Percentiles rank a stretch among this genome's conserved stretches.
Conservation (phyloP, 2,329 filamentous ascomycete species). For the Neoscytalidium dimidiatum region DNA sequence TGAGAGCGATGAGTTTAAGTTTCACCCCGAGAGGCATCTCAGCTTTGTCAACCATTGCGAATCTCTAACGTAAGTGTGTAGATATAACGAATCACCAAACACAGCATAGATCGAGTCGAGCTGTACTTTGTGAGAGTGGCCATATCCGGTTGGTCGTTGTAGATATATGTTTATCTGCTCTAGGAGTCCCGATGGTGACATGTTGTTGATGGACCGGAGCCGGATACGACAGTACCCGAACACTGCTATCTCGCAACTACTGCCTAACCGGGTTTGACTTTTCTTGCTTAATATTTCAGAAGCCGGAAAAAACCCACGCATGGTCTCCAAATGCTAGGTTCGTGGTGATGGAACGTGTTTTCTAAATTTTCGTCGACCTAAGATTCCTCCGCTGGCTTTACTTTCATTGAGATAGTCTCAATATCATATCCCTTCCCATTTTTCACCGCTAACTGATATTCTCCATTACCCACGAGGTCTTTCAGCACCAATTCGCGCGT, state of each 20-base stretch:
- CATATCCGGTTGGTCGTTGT: too few relatives aligned
- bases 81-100: neutral
- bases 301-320: too few relatives aligned
- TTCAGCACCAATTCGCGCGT: constrained; percentile 87
- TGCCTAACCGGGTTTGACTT: too few relatives aligned
- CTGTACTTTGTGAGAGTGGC: too few relatives aligned
- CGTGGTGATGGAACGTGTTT: too few relatives aligned
- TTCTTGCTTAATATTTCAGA: too few relatives aligned
- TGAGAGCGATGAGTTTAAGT: neutral
- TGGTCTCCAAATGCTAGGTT: too few relatives aligned
- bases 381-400: neutral
- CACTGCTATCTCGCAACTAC: neutral
- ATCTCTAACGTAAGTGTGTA: neutral
- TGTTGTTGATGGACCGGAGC: too few relatives aligned
- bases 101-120: too few relatives aligned
- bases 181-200: too few relatives aligned
- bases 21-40: neutral
- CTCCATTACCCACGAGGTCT: constrained; percentile 56
- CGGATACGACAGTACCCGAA: neutral
- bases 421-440: constrained; percentile 7
- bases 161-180: too few relatives aligned
- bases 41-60: neutral
- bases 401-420: constrained; percentile 4
- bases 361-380: neutral
- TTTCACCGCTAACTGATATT: neutral